phyloP scores from a whole-genome alignment of 2,329 filamentous ascomycete species.

The Colletotrichum graminicola region DNA sequence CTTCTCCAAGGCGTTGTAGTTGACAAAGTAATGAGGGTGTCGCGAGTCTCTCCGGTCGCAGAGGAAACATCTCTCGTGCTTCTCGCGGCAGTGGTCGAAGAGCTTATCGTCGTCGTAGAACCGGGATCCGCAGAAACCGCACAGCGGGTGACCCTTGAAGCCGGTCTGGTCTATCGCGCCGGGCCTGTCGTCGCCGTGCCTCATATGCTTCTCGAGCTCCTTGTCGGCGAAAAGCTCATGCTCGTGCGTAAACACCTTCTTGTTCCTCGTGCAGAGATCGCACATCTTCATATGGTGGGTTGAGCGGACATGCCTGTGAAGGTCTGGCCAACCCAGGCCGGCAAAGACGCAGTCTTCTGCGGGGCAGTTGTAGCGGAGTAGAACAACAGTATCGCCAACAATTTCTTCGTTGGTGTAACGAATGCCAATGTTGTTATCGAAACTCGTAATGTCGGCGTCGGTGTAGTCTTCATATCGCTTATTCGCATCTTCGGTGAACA shows the following conservation, averaged over 20 bases:
- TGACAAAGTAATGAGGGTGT: conserved; percentile 88
- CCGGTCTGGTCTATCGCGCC: conserved; percentile 93
- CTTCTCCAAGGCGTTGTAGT: conserved; percentile 87
- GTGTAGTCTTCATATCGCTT: conserved; percentile 91
- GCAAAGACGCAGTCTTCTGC: conserved; percentile 84
- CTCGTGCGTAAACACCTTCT: conserved; percentile 98
- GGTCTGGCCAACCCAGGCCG: conserved; percentile 73
- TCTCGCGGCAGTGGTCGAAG: conserved; percentile 91
- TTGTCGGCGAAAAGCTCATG: conserved; percentile 89
- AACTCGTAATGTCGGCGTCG: conserved; percentile 77
- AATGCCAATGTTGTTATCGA: conserved; percentile 89
- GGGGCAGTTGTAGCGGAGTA: conserved; percentile 95
- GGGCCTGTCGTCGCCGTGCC: conserved; percentile 88
- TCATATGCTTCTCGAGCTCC: conserved; percentile 89
- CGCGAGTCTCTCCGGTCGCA: conserved; percentile 81
- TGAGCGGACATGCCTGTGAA: conserved; percentile 81
- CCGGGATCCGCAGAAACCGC: conserved; percentile 88
- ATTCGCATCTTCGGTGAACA: conserved; percentile 87
- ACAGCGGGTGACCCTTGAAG: conserved; percentile 95
- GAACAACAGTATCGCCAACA: conserved; percentile 87
- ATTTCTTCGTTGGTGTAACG: conserved; percentile 91
- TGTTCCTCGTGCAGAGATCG: conserved; percentile 90
- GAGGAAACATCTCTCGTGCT: conserved; percentile 94
- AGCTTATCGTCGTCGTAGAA: conserved; percentile 98
- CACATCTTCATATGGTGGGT: conserved; percentile 91